Base-by-base conservation (phyloP, 129 eudicot species). In the Saposhnikovia divaricata region DNA sequence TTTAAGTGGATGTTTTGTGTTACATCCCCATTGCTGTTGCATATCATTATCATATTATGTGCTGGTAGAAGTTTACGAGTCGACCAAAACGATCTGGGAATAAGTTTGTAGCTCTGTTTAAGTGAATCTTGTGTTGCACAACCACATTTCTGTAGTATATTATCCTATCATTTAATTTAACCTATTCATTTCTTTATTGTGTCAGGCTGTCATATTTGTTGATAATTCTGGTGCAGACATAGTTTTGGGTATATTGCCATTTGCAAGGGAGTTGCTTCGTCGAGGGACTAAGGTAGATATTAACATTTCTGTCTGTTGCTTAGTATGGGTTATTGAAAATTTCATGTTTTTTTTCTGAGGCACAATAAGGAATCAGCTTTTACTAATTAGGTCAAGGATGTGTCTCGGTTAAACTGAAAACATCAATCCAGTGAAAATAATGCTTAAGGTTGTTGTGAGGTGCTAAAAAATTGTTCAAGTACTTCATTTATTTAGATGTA, bases 201-300 rank as follows among this genome's bases (percentile, higher is more conserved):
- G 21, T 69, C 93, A 96, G 99, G 99, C 87, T 86, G 93, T 96
- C 77, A 92, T 96, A 55, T 90, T 96, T 90, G 96, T 90, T 69
- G 99, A 96, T 83, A 96, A 96, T 84, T 96, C 97, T 84, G 99
- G 99, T 80, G 99, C 99, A 48, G 99, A 96, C 87, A 79, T 96
- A 74, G 84, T 96, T 83, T 86, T 96, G 90, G 99, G 99, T 75
- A 92, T 96, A 82, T 82, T 96, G 82, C 97, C 96, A 46, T 96
- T 96, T 90, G 99, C 98, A 65, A 87, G 99, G 85, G 99, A 96
- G 87, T 84, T 96, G 78, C 90, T 92, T 38, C 91, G 97, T 50
- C 83, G 82, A 74, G 98, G 98, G 78, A 90, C 93, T 59, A 88
- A 96, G 99, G 99, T 95, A 47, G 72, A 82, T 47, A 78, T 78